phyloP scores from a whole-genome alignment of 2,329 filamentous ascomycete species.

The Claviceps sp. region DNA sequence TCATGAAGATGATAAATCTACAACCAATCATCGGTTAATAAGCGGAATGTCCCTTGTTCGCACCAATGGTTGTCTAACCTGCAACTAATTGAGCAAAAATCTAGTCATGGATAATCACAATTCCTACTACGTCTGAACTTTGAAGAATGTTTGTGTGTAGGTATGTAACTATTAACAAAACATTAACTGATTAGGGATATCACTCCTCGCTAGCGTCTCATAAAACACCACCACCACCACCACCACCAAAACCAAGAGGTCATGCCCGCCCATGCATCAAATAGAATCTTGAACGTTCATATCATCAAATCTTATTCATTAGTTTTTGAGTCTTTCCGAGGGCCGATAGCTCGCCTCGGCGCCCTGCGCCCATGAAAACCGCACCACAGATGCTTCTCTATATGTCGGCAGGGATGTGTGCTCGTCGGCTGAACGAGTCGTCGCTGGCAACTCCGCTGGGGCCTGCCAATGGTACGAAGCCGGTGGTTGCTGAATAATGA shows the following conservation, averaged over 20 bases:
- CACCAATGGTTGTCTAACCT: neutral
- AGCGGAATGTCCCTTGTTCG: neutral
- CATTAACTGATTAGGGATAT: neutral
- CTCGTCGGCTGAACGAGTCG: constrained; percentile 11
- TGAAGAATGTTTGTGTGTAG: too few species aligned
- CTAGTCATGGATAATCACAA: too few species aligned
- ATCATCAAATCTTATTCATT: neutral
- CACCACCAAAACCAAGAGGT: neutral
- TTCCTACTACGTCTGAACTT: too few species aligned
- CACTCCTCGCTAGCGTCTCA: neutral
- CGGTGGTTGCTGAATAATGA: neutral
- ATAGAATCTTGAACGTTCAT: too few species aligned
- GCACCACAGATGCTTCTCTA: constrained; percentile 13
- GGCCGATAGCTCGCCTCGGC: constrained; percentile 16
- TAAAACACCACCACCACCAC: neutral
- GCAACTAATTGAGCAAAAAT: too few species aligned
- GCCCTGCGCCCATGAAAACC: constrained; percentile 18
- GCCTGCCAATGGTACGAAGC: constrained; percentile 1
- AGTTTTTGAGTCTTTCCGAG: constrained; percentile 6
- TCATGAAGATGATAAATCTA: too few species aligned
- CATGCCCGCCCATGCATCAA: too few species aligned
- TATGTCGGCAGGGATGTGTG: constrained; percentile 20
- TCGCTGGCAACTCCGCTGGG: constrained; percentile 7
- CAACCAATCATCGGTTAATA: too few species aligned
- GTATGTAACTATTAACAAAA: too few species aligned